Evolutionary conservation across 495 filamentous ascomycete genomes (phyloP).

Genomic region (Aspergillus nidulans): DNA sequence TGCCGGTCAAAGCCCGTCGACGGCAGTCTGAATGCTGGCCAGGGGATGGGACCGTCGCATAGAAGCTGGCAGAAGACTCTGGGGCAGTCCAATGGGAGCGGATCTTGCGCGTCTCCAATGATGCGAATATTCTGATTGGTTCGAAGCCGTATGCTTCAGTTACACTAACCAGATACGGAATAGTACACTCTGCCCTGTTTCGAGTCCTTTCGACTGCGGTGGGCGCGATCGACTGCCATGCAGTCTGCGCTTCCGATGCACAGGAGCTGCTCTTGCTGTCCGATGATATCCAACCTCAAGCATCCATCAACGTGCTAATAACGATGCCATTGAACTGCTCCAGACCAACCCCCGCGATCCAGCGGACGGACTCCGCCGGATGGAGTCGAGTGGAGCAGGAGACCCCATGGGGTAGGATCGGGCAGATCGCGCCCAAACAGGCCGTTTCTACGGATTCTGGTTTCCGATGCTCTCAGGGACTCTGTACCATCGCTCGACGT

Average conservation of each 20-base stretch:
- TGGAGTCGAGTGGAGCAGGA: background rate
- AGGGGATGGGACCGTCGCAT: background rate
- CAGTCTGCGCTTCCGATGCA: too few relatives aligned
- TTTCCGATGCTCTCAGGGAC: background rate
- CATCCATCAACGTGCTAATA: too few relatives aligned
- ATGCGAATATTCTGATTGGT: background rate
- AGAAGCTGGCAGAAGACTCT: background rate
- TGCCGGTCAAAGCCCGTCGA: conserved; percentile 3
- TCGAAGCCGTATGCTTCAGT: too few relatives aligned
- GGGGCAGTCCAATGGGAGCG: background rate
- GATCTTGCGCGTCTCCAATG: background rate
- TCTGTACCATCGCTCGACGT: background rate
- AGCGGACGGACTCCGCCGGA: background rate
- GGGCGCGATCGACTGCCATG: too few relatives aligned
- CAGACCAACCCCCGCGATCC: background rate
- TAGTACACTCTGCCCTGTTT: too few relatives aligned
- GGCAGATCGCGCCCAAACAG: background rate
- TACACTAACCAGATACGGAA: too few relatives aligned
- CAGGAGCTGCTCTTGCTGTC: too few relatives aligned
- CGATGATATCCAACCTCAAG: too few relatives aligned
- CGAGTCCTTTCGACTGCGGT: too few relatives aligned
- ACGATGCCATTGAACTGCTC: too few relatives aligned
- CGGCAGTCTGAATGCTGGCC: background rate
- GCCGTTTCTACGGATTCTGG: background rate
- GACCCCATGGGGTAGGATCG: background rate